Percentiles rank a stretch among this genome's conserved stretches.
Evolutionary conservation across 331 rosid genomes (phyloP).

Genomic region (Malus hybrid): DNA sequence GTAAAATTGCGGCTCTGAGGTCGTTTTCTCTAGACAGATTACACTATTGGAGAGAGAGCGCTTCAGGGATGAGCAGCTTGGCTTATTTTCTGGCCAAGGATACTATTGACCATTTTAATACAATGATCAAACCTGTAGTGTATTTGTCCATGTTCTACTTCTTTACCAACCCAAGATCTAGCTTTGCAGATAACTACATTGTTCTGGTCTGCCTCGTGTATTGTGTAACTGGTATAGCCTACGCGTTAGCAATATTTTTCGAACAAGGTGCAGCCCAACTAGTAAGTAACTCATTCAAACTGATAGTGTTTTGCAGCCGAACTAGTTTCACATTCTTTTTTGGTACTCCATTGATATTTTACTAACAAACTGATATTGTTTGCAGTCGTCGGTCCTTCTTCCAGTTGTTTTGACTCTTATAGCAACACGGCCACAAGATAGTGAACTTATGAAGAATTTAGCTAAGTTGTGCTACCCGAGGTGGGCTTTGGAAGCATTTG

Average conservation of each 20-base stretch:
- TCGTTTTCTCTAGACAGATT: constrained; percentile 79
- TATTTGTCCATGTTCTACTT: constrained; percentile 92
- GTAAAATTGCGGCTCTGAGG: constrained; percentile 90
- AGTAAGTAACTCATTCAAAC: constrained; percentile 36
- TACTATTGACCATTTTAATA: constrained; percentile 77
- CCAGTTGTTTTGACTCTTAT: constrained; percentile 90
- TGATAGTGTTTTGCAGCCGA: not conserved
- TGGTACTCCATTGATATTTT: constrained; percentile 3
- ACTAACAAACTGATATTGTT: constrained; percentile 16
- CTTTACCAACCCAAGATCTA: constrained; percentile 86
- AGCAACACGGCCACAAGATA: constrained; percentile 54
- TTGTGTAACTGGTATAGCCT: constrained; percentile 94
- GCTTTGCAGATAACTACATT: constrained; percentile 69
- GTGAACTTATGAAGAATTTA: constrained; percentile 42
- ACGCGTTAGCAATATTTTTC: constrained; percentile 69
- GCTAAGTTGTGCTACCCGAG: constrained; percentile 74
- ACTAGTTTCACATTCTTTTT: not conserved
- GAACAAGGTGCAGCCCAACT: constrained; percentile 96
- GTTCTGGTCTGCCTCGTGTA: constrained; percentile 79
- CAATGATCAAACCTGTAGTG: constrained; percentile 73
- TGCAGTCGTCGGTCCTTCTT: constrained; percentile 93
- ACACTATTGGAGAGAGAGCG: constrained; percentile 83
- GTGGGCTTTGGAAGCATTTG: constrained; percentile 92
- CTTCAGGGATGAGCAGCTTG: constrained; percentile 91
- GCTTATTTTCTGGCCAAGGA: constrained; percentile 97